phyloP scores from a whole-genome alignment of 495 filamentous ascomycete species.

The Letharia columbiana region DNA sequence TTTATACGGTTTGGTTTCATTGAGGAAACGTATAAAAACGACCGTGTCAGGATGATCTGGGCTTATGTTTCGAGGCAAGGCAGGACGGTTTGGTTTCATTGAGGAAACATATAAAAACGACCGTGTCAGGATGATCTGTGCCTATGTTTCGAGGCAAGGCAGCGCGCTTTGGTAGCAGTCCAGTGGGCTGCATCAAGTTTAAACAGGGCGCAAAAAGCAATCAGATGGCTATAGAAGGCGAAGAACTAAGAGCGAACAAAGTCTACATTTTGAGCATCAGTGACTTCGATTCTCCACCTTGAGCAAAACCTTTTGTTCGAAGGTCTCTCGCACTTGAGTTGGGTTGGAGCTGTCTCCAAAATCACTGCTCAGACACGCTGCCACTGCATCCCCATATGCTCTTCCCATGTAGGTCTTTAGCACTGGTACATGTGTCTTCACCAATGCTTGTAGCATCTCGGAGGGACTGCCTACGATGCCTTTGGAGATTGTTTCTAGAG shows the following conservation, averaged over 20 bases:
- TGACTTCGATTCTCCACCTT: neutral
- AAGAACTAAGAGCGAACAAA: neutral
- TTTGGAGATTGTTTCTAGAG: neutral
- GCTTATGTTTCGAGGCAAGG: no score
- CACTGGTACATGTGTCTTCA: neutral
- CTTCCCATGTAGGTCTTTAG: neutral
- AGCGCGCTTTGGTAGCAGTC: no score
- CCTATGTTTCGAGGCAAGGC: no score
- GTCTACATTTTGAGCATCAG: neutral
- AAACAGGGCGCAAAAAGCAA: neutral
- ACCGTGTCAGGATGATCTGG: no score
- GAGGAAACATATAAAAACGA: no score
- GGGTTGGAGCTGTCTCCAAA: neutral
- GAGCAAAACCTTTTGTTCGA: neutral
- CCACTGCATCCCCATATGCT: neutral
- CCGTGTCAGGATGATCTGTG: no score
- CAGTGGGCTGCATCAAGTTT: no score
- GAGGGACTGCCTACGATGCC: neutral
- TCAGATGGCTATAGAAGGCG: neutral
- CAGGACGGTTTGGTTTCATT: no score
- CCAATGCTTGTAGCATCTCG: neutral
- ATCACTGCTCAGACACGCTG: neutral
- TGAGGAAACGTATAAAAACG: no score
- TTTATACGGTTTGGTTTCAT: no score
- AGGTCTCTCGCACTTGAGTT: neutral